Evolutionary conservation across 2,329 filamentous ascomycete genomes (phyloP).

Genomic region (Aureobasidium subglaciale): DNA sequence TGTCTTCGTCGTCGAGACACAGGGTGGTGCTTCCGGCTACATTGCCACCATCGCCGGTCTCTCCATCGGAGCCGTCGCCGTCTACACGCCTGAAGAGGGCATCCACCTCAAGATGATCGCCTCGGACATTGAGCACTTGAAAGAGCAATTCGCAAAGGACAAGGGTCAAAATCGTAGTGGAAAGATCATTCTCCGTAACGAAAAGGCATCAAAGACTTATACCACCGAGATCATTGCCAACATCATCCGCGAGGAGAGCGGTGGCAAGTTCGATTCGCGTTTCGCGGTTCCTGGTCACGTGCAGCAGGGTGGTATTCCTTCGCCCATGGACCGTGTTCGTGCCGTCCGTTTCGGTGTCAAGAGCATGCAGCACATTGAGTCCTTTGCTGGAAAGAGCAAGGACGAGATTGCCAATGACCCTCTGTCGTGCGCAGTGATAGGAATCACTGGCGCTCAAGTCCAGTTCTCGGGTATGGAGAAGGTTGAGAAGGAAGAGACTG

Average conservation of each 20-base stretch:
- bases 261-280: constrained; percentile 84
- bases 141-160: constrained; percentile 77
- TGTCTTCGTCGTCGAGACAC: constrained; percentile 96
- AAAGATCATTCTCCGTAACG: constrained; percentile 92
- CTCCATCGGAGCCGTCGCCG: constrained; percentile 82
- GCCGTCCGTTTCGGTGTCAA: constrained; percentile 89
- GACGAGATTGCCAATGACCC: constrained; percentile 66
- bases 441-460: constrained; percentile 82
- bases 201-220: constrained; percentile 86
- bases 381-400: constrained; percentile 59
- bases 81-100: constrained; percentile 96
- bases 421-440: constrained; percentile 73
- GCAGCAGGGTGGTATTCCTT: constrained; percentile 87
- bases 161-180: constrained; percentile 83
- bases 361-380: constrained; percentile 86
- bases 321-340: constrained; percentile 90
- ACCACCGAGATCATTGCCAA: constrained; percentile 87
- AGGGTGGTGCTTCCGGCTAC: constrained; percentile 91
- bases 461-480: constrained; percentile 77
- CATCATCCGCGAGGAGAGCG: constrained; percentile 90
- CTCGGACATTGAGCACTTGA: constrained; percentile 80
- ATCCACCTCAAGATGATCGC: constrained; percentile 90
- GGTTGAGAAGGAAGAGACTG: constrained; percentile 77
- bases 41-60: constrained; percentile 85
- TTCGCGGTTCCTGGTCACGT: constrained; percentile 90